Evolutionary conservation across 2,329 filamentous ascomycete genomes (phyloP), one percentile per base, ranked within the genome.

Genomic region (Atkinsonella texensis): DNA sequence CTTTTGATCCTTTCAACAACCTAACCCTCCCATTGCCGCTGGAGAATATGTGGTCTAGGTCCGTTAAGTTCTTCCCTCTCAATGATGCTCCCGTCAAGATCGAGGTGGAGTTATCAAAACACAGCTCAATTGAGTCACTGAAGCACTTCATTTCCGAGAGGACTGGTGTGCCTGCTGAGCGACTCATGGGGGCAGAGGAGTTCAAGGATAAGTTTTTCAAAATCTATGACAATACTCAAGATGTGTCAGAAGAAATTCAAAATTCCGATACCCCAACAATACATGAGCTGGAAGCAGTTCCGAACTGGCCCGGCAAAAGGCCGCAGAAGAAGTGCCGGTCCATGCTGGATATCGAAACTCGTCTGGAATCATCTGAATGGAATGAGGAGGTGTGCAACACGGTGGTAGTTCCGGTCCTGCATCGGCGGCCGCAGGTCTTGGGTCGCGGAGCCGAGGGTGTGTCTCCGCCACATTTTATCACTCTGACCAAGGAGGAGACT

Each of bases 1-100:
- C 93, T 0, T 98, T 98, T 63, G 93, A 98, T 65, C 93, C 93
- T 0, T 98, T 95, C 74, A 96, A 89, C 67, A 93, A 94, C 57
- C 71, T 98, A 53, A 96, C 93, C 0, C 73, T 98, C 23, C 93
- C 94, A 52, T 73, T 98, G 35, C 93, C 93, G 0, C 81, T 95
- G 51, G 85, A 93, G 65, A 89, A 85, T 57, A 77, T 88, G 44
- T 95, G 89, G 85, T 76, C 74, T 53, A 84, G 85, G 57, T 75
- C 77, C 1, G 73, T 97, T 58, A 84, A 80, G 51, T 96, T 86
- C 64, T 84, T 87, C 54, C 89, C 90, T 2, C 70, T 93, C 1
- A 81, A 84, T 53, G 82, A 86, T 51, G 70, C 72, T 2, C 87
- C 89, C 0, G 75, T 91, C 49, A 72, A 78, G 42, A 77, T 97